Evolutionary conservation across 345 rosid genomes (phyloP), one percentile per base, ranked within the genome.

Genomic region (Syzygium oleosum): DNA sequence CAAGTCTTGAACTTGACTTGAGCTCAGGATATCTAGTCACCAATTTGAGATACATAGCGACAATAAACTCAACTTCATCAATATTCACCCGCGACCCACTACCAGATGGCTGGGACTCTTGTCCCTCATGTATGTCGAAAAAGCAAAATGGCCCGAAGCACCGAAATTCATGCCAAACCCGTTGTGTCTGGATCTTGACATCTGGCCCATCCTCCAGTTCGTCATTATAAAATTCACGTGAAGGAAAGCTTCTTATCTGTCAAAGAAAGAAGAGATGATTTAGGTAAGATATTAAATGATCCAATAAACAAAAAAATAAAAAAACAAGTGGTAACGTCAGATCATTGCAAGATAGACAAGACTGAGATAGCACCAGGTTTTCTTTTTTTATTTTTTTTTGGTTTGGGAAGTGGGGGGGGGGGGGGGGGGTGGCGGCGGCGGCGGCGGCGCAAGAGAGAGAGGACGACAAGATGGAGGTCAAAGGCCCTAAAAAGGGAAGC

Each of bases 61-160:
- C 95, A 58, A 94, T 96, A 91, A 98, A 98, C 2, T 98, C 99
- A 85, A 96, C 92, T 91, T 98, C 99, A 85, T 94, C 97, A 21
- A 87, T 87, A 87, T 98, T 98, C 53, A 94, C 94, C 90, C 94
- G 94, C 58, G 99, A 96, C 86, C 99, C 98, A 90, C 95, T 94
- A 89, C 96, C 97, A 78, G 97, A 90, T 85, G 98, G 95, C 89
- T 95, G 97, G 34, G 98, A 95, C 91, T 98, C 99, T 92, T 93
- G 84, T 59, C 98, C 98, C 91, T 96, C 97, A 22, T 95, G 93
- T 85, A 96, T 87, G 89, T 98, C 99, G 12, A 98, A 96, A 91
- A 98, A 95, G 93, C 95, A 94, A 93, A 98, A 98, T 52, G 99
- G 99, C 87, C 97, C 97, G 85, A 96, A 98, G 88, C 98, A 96